Evolutionary conservation across 768 basidiomycete species (phyloP), one percentile per base, ranked within the genome.

Genomic region (Kwoniella sp.): DNA sequence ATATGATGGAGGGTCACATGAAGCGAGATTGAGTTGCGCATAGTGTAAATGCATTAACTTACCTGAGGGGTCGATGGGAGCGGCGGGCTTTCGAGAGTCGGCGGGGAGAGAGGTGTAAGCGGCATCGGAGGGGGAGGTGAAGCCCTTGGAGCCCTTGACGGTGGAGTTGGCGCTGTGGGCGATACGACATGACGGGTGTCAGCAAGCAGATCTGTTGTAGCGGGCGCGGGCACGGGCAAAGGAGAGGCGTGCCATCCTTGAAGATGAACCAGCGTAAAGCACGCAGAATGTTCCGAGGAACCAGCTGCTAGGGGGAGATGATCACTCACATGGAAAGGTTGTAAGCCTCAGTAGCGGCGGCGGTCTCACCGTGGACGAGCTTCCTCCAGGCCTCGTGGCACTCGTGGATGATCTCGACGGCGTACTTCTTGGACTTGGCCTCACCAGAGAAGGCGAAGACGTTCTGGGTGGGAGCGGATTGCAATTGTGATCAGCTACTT

Each of bases 361-460:
- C 86, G 45, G 75, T 61, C 70, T 96, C 90, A 68, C 93, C 92
- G 58, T 83, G 83, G 81, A 93, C 85, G 73, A 99, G 87, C 77
- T 91, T 91, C 77, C 93, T 91, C 96, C 96, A 99, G 38, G 96
- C 91, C 82, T 98, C 96, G 80, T 98, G 90, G 83, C 92, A 94
- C 82, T 99, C 96, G 82, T 96, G 94, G 79, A 99, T 90, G 84
- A 98, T 96, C 83, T 98, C 95, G 59, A 91, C 92, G 31, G 96
- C 96, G 81, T 98, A 99, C 82, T 95, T 96, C 86, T 95, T 96
- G 86, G 96, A 96, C 85, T 98, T 99, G 70, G 95, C 95, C 84
- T 99, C 96, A 63, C 96, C 96, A 58, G 92, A 94, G 87, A 99
- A 99, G 20, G 96, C 96, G 78, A 99, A 99, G 70, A 89, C 89